These are phyloP conservation scores for Kernera saxatilis DNA, from an alignment of 345 rosid species.

Conservation along the genomic window DNA sequence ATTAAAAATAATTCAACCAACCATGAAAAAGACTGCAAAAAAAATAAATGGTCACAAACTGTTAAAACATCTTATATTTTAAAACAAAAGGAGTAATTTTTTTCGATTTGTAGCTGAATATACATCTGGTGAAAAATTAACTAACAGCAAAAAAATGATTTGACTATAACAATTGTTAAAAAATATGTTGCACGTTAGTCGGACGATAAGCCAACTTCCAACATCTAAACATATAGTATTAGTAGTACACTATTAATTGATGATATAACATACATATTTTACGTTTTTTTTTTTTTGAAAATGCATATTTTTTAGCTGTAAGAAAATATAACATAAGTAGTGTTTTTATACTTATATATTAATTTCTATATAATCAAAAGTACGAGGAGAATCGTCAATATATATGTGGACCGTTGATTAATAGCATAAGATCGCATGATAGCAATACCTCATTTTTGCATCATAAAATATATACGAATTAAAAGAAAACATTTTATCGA, in stretches of 20 bases:
- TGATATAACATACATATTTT: not conserved
- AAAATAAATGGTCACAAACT: too few relatives aligned
- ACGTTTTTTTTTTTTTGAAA: too few relatives aligned
- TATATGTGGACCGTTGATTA: not conserved
- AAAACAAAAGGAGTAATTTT: too few relatives aligned
- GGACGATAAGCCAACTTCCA: not conserved
- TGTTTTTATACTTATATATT: not conserved
- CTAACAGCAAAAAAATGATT: not conserved
- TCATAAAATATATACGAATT: constrained; percentile 10
- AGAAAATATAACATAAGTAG: not conserved
- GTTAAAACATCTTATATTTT: too few relatives aligned
- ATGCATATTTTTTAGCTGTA: not conserved
- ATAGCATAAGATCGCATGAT: constrained; percentile 18
- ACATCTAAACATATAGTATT: not conserved
- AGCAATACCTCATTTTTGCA: constrained; percentile 34
- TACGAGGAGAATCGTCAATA: constrained; percentile 1
- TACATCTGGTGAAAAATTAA: not conserved
- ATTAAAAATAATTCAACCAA: too few relatives aligned
- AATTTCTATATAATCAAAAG: not conserved
- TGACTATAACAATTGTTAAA: not conserved
- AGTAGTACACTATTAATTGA: not conserved
- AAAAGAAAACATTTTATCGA: not conserved
- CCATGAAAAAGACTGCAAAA: too few relatives aligned
- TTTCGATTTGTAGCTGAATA: not conserved
- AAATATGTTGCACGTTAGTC: not conserved